phyloP scores from a whole-genome alignment of 805 yeast genomes.

The Diddensiella santjacobensis region DNA sequence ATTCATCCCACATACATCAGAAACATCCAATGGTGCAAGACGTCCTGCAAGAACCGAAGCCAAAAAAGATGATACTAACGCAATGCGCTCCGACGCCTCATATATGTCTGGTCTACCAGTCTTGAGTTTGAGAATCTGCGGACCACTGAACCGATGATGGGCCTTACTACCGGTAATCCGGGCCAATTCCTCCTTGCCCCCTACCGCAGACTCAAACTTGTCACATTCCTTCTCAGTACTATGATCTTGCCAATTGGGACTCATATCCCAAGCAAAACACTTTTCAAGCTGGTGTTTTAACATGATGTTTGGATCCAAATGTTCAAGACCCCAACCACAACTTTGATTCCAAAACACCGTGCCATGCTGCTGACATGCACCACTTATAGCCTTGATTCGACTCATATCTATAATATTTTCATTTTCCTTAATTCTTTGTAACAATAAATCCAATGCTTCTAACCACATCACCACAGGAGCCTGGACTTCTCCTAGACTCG shows the following conservation, averaged over 20 bases:
- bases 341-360: constrained; percentile 71
- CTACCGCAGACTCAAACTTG: constrained; percentile 56
- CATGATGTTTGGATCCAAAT: constrained; percentile 34
- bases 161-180: constrained; percentile 78
- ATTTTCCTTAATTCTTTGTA: constrained; percentile 46
- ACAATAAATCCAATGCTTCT: constrained; percentile 68
- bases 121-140: constrained; percentile 77
- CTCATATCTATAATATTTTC: constrained; percentile 52
- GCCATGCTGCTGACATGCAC: constrained; percentile 93
- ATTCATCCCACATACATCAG: constrained; percentile 94
- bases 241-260: constrained; percentile 96
- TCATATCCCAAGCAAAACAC: constrained; percentile 45
- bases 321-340: constrained; percentile 41
- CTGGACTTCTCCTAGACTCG: constrained; percentile 54
- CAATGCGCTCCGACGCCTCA: constrained; percentile 54
- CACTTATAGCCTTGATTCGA: constrained; percentile 63
- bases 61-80: constrained; percentile 74
- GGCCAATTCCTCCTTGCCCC: constrained; percentile 60
- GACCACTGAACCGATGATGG: constrained; percentile 85
- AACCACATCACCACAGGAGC: constrained; percentile 91
- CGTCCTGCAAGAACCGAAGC: constrained; percentile 67
- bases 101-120: constrained; percentile 51
- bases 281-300: constrained; percentile 41
- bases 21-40: constrained; percentile 64
- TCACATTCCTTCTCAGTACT: constrained; percentile 69